Evolutionary conservation across 495 filamentous ascomycete genomes (phyloP), one percentile per base, ranked within the genome.

Genomic region (Clavariopsis aquatica): DNA sequence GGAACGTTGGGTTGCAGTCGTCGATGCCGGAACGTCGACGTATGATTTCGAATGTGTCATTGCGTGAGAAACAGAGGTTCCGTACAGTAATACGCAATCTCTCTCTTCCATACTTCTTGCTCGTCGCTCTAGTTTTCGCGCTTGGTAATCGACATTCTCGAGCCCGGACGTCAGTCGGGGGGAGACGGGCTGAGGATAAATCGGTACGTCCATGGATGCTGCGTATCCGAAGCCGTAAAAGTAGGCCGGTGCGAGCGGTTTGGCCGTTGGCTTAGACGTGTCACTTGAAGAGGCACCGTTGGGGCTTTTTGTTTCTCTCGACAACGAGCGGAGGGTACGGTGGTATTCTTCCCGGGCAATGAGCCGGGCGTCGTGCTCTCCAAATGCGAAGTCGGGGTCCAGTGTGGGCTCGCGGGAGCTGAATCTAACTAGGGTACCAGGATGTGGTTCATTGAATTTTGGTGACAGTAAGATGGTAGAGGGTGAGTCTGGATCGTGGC

Each of bases 81-180:
- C 27, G 6, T 56, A 20, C 2, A 28, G 53, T 17, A 19, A 31
- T 2, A 41, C 12, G 34, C 29, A 31, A 5, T 56, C 53, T 12
- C 53, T 17, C 10, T 56, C 26, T 43, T 56, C 53, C n/a, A 36
- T 31, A 26, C 29, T 56, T 2, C 29, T 15, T 19, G 53, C 20
- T 12, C 29, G 53, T n/a, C 23, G 53, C 28, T 31, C 27, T 8
- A 38, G 53, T 24, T 56, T 56, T 13, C 9, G 28, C 1, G 28
- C 53, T 56, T 56, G 13, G 53, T 56, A 56, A 26, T 56, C 53
- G 2, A 41, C 17, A 26, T 56, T 56, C 47, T 51, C 10, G 13
- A 43, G 38, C 38, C 15, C n/a, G 6, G 31, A 5, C 12, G 5
- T 34, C 31, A 5, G 5, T 12, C 31, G 31, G 12, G 31, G 6